Evolutionary conservation across 768 basidiomycete genomes (phyloP).

Genomic region (Grammothele lineata): DNA sequence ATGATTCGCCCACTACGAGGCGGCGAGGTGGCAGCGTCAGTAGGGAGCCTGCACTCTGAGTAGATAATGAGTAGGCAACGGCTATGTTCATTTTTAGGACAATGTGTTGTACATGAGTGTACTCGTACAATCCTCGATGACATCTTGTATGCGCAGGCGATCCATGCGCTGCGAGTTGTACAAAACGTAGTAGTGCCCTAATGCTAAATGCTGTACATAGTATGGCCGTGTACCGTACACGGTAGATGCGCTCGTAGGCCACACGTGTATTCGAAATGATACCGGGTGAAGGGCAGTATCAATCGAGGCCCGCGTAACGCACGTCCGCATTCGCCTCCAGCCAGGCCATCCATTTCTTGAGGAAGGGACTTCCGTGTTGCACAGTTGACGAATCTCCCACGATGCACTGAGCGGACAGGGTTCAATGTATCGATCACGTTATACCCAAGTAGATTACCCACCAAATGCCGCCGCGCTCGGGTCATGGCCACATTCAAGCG

Average conservation of each 20-base stretch:
- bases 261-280: background rate
- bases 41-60: background rate
- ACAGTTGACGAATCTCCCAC: slow-evolving; percentile 95
- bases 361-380: slow-evolving; percentile 72
- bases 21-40: slow-evolving; percentile 18
- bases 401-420: slow-evolving; percentile 56
- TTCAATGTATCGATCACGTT: background rate
- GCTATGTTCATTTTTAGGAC: too few species aligned
- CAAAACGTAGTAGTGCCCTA: background rate
- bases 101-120: slow-evolving; percentile 4
- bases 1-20: slow-evolving; percentile 18
- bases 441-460: slow-evolving; percentile 34
- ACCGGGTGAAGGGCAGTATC: too few species aligned
- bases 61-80: too few species aligned
- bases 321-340: slow-evolving; percentile 89
- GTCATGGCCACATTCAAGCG: slow-evolving; percentile 95
- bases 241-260: background rate
- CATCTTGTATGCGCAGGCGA: too few species aligned
- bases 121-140: background rate
- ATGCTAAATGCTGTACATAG: slow-evolving; percentile 6
- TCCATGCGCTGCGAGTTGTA: too few species aligned
- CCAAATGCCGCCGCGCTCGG: slow-evolving; percentile 81
- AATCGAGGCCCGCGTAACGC: slow-evolving; percentile 72
- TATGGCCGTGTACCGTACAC: background rate
- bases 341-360: slow-evolving; percentile 91